phyloP scores from a whole-genome alignment of 371 early-diverging fungal species.

The Rhizopus delemar region DNA sequence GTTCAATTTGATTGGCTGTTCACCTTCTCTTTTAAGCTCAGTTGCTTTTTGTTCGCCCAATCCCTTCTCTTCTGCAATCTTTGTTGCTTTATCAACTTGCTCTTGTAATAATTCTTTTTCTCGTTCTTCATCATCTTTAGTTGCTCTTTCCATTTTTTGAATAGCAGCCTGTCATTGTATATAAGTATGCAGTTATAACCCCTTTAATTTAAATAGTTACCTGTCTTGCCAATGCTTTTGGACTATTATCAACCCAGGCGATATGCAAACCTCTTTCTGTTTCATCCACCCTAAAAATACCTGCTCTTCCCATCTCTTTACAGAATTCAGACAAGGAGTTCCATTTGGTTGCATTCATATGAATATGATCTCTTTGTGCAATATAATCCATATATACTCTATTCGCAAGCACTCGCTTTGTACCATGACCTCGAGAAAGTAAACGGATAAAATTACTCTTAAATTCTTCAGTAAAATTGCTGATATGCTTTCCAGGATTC shows the following conservation, averaged over 20 bases:
- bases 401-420: slow-evolving; percentile 86
- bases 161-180: slow-evolving; percentile 63
- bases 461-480: slow-evolving; percentile 76
- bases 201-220: too few species aligned
- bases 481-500: slow-evolving; percentile 69
- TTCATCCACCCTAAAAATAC: slow-evolving; percentile 85
- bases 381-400: slow-evolving; percentile 96
- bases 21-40: slow-evolving; percentile 67
- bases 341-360: slow-evolving; percentile 97
- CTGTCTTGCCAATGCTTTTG: slow-evolving; percentile 76
- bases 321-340: slow-evolving; percentile 87
- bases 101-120: slow-evolving; percentile 74
- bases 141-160: slow-evolving; percentile 77
- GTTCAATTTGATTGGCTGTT: slow-evolving; percentile 41
- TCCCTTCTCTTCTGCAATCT: slow-evolving; percentile 48
- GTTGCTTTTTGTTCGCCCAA: slow-evolving; percentile 43
- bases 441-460: slow-evolving; percentile 69
- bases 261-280: slow-evolving; percentile 89
- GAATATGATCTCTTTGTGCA: slow-evolving; percentile 84
- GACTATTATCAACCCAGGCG: slow-evolving; percentile 89
- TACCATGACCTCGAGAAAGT: slow-evolving; percentile 78
- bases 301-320: slow-evolving; percentile 81
- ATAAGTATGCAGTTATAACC: too few species aligned
- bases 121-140: slow-evolving; percentile 84
- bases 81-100: slow-evolving; percentile 79